Conservation (phyloP, 176 grass and related monocot species). For the Ampelocalamus luodianensis region DNA sequence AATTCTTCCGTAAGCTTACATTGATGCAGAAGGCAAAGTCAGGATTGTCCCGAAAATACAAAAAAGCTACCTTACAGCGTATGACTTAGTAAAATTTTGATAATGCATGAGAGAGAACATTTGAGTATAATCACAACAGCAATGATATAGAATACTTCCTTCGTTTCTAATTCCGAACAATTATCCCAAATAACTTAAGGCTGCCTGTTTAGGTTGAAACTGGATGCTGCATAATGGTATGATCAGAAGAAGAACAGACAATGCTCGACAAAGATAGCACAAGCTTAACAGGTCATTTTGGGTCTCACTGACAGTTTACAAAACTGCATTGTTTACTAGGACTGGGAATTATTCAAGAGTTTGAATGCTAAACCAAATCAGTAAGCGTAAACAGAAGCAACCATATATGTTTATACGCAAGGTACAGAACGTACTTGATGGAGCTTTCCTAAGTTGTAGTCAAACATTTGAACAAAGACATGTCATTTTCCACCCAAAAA, state of each 20-base stretch:
- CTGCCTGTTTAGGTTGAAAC: background rate
- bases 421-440: background rate
- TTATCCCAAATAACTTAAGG: background rate
- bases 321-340: background rate
- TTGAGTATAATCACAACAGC: constrained; percentile 13
- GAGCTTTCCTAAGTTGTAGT: background rate
- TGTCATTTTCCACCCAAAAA: constrained; percentile 4
- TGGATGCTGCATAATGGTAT: background rate
- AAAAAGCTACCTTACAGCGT: background rate
- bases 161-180: background rate
- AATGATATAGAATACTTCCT: background rate
- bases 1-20: constrained; percentile 97
- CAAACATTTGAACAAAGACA: background rate
- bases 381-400: background rate
- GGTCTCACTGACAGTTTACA: background rate
- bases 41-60: constrained; percentile 26
- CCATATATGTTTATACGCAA: too few species aligned
- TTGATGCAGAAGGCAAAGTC: constrained; percentile 46
- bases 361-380: background rate
- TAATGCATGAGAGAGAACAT: background rate
- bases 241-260: background rate
- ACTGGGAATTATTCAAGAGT: background rate
- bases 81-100: constrained; percentile 16
- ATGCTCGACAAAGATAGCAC: background rate
- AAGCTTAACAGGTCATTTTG: background rate